These are phyloP conservation scores for Candida khao-thaluensis DNA, from an alignment of 805 yeast genomes.

Conservation along the genomic window DNA sequence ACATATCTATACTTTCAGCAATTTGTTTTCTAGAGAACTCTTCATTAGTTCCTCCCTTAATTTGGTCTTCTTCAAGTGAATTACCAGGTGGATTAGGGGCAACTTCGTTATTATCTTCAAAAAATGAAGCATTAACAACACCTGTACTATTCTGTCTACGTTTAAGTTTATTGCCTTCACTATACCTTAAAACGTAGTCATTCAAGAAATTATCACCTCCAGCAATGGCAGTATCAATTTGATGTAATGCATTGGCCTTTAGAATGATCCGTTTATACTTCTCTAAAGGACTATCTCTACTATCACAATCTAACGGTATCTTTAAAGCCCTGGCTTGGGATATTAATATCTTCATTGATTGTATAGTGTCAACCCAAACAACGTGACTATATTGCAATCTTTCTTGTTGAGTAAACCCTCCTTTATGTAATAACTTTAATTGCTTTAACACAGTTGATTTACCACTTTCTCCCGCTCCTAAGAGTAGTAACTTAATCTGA, in stretches of 20 bases:
- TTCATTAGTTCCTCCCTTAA: slow-evolving; percentile 13
- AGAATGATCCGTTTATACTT: slow-evolving; percentile 50
- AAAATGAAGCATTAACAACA: slow-evolving; percentile 20
- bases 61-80: background rate
- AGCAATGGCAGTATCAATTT: slow-evolving; percentile 63
- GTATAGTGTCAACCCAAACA: slow-evolving; percentile 90
- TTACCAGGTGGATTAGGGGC: background rate
- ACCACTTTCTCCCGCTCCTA: slow-evolving; percentile 95
- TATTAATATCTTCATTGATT: slow-evolving; percentile 73
- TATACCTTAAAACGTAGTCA: slow-evolving; percentile 62
- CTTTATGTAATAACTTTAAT: slow-evolving; percentile 78
- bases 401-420: slow-evolving; percentile 80
- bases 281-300: slow-evolving; percentile 44
- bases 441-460: slow-evolving; percentile 92
- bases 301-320: slow-evolving; percentile 66
- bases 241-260: slow-evolving; percentile 56
- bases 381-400: slow-evolving; percentile 77
- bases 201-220: slow-evolving; percentile 63
- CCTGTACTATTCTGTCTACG: slow-evolving; percentile 59
- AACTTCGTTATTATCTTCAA: slow-evolving; percentile 15
- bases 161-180: slow-evolving; percentile 51
- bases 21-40: slow-evolving; percentile 46
- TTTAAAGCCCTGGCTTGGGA: slow-evolving; percentile 70
- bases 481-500: slow-evolving; percentile 67
- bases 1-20: slow-evolving; percentile 63